These are phyloP conservation scores for Aphanomyces cochlioides DNA, from an alignment of 352 stramenopile genomes.

Conservation along the genomic window DNA sequence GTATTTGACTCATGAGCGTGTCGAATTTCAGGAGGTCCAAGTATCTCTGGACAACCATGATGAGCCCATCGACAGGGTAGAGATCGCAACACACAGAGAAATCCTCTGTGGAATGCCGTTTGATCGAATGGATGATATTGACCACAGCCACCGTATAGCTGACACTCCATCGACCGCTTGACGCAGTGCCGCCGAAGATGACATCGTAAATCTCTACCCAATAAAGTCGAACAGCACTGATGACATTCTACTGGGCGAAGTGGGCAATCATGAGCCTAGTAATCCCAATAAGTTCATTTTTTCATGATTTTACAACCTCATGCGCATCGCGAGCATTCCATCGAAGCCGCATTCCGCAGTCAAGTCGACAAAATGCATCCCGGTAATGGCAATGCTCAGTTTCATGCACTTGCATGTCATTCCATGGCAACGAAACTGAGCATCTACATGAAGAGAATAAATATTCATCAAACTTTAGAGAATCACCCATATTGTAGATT, in stretches of 20 bases:
- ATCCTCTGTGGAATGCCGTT: conserved; percentile 56
- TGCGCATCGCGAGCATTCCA: conserved; percentile 51
- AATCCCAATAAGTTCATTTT: too few relatives aligned
- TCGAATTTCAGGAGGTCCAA: conserved; percentile 41
- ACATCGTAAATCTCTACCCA: conserved; percentile 39
- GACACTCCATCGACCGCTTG: conserved; percentile 54
- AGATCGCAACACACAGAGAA: conserved; percentile 47
- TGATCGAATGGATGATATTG: conserved; percentile 43
- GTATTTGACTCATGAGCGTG: conserved; percentile 55
- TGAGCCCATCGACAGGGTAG: conserved; percentile 50
- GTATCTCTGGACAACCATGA: conserved; percentile 44
- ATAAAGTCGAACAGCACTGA: conserved; percentile 43
- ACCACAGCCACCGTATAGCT: conserved; percentile 43
- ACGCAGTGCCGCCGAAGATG: conserved; percentile 47
- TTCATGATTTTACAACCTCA: conserved; percentile 33
- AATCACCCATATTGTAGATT: conserved; percentile 57
- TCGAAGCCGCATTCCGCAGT: conserved; percentile 42
- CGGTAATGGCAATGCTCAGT: conserved; percentile 59
- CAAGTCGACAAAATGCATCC: conserved; percentile 43
- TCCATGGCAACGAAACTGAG: conserved; percentile 37
- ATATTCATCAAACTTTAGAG: background rate
- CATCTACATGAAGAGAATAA: conserved; percentile 8
- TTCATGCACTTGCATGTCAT: conserved; percentile 42
- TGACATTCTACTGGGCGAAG: conserved; percentile 46
- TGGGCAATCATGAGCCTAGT: conserved; percentile 39